Percentiles rank a stretch among this genome's conserved stretches.
These are phyloP conservation scores for Aspergillus caelatus DNA, from an alignment of 2,329 filamentous ascomycete genomes.

Conservation along the genomic window DNA sequence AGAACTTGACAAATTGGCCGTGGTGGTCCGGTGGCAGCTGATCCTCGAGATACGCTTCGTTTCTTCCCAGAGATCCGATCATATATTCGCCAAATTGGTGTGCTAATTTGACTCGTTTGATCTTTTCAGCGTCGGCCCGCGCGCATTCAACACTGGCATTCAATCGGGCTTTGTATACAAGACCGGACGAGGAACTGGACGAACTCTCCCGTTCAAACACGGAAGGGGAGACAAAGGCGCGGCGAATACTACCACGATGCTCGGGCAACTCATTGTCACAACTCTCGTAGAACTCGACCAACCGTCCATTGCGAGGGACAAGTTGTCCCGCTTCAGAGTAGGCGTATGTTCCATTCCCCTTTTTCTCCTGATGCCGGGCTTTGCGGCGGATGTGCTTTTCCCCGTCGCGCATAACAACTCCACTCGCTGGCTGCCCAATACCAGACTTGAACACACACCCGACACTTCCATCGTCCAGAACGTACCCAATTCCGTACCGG, in stretches of 20 bases:
- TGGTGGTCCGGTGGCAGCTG: slow-evolving; percentile 29
- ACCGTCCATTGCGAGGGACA: slow-evolving; percentile 44
- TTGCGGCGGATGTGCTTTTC: slow-evolving; percentile 51
- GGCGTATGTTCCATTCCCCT: slow-evolving; percentile 26
- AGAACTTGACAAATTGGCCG: slow-evolving; percentile 52
- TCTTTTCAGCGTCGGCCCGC: slow-evolving; percentile 49
- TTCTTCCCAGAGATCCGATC: slow-evolving; percentile 50
- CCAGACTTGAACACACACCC: slow-evolving; percentile 54
- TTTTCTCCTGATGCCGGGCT: slow-evolving; percentile 41
- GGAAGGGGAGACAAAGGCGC: slow-evolving; percentile 43
- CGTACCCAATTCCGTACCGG: slow-evolving; percentile 55
- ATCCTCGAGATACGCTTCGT: slow-evolving; percentile 33
- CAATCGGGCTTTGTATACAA: slow-evolving; percentile 37
- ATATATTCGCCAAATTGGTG: slow-evolving; percentile 57
- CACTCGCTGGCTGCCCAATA: slow-evolving; percentile 46
- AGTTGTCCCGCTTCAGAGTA: slow-evolving; percentile 49
- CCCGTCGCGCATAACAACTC: slow-evolving; percentile 50
- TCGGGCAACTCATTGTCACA: slow-evolving; percentile 35
- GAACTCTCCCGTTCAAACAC: slow-evolving; percentile 43
- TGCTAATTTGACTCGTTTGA: slow-evolving; percentile 51
- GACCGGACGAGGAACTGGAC: slow-evolving; percentile 23
- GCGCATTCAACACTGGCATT: slow-evolving; percentile 36
- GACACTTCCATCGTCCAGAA: slow-evolving; percentile 54
- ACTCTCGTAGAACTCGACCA: slow-evolving; percentile 54
- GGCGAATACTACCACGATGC: slow-evolving; percentile 41